phyloP scores from a whole-genome alignment of 176 grass and related monocot species.

The Oryza glaberrima region DNA sequence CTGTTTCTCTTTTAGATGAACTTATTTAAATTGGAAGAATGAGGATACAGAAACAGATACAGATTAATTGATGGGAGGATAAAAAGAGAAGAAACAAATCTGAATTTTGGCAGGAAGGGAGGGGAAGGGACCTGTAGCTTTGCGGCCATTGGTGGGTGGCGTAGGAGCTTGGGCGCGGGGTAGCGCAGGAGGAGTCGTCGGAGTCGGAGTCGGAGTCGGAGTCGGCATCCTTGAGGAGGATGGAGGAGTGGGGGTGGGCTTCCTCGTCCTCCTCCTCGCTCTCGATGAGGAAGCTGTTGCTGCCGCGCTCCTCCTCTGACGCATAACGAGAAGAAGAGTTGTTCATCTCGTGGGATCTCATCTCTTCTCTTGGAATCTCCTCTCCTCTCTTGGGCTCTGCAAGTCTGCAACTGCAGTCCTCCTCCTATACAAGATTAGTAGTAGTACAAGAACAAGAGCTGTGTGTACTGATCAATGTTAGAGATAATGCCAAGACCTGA shows the following conservation, averaged over 20 bases:
- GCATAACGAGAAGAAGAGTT: conserved; percentile 33
- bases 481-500: no score
- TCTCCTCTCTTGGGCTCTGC: no score
- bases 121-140: conserved; percentile 78
- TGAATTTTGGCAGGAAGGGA: neutral
- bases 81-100: neutral
- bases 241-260: neutral
- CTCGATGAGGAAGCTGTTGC: conserved; percentile 54
- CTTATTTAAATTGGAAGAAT: neutral
- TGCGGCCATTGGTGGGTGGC: conserved; percentile 82
- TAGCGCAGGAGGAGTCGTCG: conserved; percentile 52
- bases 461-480: no score
- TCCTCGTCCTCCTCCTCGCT: conserved; percentile 54
- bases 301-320: conserved; percentile 43
- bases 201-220: conserved; percentile 39
- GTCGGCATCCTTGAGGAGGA: neutral
- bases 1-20: no score
- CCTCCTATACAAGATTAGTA: no score
- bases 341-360: conserved; percentile 31
- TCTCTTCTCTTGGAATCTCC: no score
- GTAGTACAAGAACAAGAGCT: no score
- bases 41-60: neutral
- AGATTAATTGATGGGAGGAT: neutral
- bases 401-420: no score
- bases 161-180: conserved; percentile 66